Evolutionary conservation across 768 basidiomycete species (phyloP), one percentile per base, ranked within the genome.

Genomic region (Amanita jacksonii): DNA sequence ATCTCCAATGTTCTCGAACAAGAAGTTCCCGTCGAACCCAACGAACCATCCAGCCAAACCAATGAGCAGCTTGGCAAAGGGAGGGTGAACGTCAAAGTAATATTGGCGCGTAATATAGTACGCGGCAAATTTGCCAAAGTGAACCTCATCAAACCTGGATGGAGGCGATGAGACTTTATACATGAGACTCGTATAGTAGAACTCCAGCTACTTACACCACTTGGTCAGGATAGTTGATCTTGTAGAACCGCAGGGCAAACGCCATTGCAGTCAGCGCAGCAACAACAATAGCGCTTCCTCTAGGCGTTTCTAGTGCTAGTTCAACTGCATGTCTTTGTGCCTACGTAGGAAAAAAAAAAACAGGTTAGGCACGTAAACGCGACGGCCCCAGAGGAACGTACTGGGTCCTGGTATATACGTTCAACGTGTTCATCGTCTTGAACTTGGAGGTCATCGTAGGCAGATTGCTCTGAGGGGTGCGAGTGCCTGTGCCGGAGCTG

Each of bases 51-150:
- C 96, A 22, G 88, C 87, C 25, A 96, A 74, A 32, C 83, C 96
- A 56, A 94, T 89, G 19, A 99, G 72, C 48, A 99, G 74, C 61
- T 99, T 99, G 32, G 96, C 93, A 41, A 98, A 77, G 2, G 96
- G 96, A 28, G 96, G 96, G 56, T 99, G 96, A 6, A 99, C 94
- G 60, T 99, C 96, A 69, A 99, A 99, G 66, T 98, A 98, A 68
- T 97, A 99, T 63, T 96, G 79, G 51, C 94, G 76, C 36, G 68
- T 68, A 58, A 98, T 81, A 63, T 99, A 99, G 64, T 91, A 87
- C 4, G 88, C 79, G 9, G 96, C 93, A 59, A 99, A 99, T 63
- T 97, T 96, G 49, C 94, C 94, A 58, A 98, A 98, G 59, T 98
- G 94, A 9, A 97, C 94, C 65, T 98, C 93, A 59, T 97, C 93